These are phyloP conservation scores for Mucor irregularis DNA, from an alignment of 371 early-diverging fungal genomes.

Conservation along the genomic window DNA sequence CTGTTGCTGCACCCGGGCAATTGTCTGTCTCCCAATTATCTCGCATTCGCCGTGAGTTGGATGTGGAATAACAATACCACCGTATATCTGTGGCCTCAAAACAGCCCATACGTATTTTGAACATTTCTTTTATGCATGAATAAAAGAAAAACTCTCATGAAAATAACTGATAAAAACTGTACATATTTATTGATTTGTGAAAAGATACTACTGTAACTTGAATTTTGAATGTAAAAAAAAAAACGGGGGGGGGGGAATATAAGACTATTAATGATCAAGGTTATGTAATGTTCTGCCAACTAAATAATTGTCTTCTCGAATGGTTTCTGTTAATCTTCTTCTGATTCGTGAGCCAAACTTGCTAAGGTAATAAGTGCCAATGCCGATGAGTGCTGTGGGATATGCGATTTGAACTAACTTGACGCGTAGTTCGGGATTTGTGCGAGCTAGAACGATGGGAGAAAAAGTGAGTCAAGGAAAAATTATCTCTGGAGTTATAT, in stretches of 20 bases:
- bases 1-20: slow-evolving; percentile 91
- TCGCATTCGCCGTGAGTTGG: slow-evolving; percentile 34
- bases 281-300: slow-evolving; percentile 69
- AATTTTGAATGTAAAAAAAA: no score
- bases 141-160: no score
- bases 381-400: slow-evolving; percentile 34
- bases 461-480: not conserved
- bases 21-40: slow-evolving; percentile 71
- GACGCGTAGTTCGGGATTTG: slow-evolving; percentile 18
- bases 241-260: not conserved
- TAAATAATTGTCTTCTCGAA: slow-evolving; percentile 67
- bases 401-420: slow-evolving; percentile 38
- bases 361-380: slow-evolving; percentile 25
- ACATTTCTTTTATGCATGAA: no score
- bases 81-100: no score
- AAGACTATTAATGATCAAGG: slow-evolving; percentile 32
- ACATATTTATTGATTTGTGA: no score
- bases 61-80: no score
- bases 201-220: no score
- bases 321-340: slow-evolving; percentile 46
- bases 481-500: not conserved
- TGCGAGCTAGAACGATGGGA: slow-evolving; percentile 14
- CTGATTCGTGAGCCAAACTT: slow-evolving; percentile 35
- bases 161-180: no score
- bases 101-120: no score